phyloP scores from a whole-genome alignment of 257 asterid genomes.

The Solanum sparsipilum region DNA sequence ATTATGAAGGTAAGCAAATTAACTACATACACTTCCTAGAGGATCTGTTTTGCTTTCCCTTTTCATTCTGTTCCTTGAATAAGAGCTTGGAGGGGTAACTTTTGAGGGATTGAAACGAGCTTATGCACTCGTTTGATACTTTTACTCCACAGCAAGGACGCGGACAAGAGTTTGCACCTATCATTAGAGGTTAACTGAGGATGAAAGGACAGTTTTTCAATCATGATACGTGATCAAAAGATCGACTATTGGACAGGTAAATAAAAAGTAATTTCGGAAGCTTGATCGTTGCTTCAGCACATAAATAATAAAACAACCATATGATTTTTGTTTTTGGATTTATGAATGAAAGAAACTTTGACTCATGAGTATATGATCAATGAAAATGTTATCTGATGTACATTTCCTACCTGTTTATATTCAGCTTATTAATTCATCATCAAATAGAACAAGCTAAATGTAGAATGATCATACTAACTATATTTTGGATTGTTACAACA shows the following conservation, averaged over 20 bases:
- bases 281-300: background rate
- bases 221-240: background rate
- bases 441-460: background rate
- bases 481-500: background rate
- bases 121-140: background rate
- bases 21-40: background rate
- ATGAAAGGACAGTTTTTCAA: background rate
- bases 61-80: background rate
- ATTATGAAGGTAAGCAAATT: background rate
- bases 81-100: background rate
- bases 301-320: background rate
- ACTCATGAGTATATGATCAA: background rate
- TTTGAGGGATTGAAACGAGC: background rate
- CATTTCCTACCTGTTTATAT: background rate
- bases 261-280: background rate
- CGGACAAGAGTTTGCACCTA: background rate
- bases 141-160: background rate
- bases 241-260: background rate
- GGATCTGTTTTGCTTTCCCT: background rate
- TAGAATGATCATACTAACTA: background rate
- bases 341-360: background rate
- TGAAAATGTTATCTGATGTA: background rate
- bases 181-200: background rate
- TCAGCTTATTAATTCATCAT: background rate
- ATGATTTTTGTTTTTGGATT: background rate